These are phyloP conservation scores for Microbotryum intermedium DNA, from an alignment of 1,284 basidiomycete genomes.

Conservation along the genomic window DNA sequence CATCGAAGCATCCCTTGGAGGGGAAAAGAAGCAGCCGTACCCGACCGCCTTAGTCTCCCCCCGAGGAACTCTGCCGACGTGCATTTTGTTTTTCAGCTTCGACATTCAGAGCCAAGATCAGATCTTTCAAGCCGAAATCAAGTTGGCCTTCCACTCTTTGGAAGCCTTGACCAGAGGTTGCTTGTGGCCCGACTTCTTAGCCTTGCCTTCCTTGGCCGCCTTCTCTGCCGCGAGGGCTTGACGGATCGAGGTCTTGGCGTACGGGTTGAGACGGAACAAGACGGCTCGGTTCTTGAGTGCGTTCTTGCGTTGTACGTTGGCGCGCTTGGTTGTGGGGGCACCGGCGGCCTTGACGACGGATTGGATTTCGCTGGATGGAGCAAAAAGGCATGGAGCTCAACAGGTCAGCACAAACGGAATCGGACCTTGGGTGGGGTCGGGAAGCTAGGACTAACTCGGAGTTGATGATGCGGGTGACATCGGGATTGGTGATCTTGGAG, in stretches of 20 bases:
- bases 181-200: slow-evolving; percentile 12
- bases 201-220: slow-evolving; percentile 4
- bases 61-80: too few relatives aligned
- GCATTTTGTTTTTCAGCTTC: too few relatives aligned
- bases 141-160: slow-evolving; percentile 11
- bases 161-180: slow-evolving; percentile 15
- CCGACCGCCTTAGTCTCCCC: too few relatives aligned
- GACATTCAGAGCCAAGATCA: too few relatives aligned
- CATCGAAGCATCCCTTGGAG: too few relatives aligned
- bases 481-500: slow-evolving; percentile 94
- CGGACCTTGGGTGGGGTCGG: not conserved
- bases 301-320: slow-evolving; percentile 99
- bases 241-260: slow-evolving; percentile 49
- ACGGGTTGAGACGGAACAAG: slow-evolving; percentile 98
- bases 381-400: not conserved
- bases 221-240: slow-evolving; percentile 10
- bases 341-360: slow-evolving; percentile 77
- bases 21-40: too few relatives aligned
- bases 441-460: slow-evolving; percentile 75
- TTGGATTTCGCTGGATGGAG: too few relatives aligned
- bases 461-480: slow-evolving; percentile 97
- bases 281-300: slow-evolving; percentile 91
- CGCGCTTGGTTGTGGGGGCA: slow-evolving; percentile 72
- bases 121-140: not conserved
- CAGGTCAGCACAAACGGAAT: not conserved